phyloP scores from a whole-genome alignment of 2,329 filamentous ascomycete species.

The Colletotrichum coccodes region DNA sequence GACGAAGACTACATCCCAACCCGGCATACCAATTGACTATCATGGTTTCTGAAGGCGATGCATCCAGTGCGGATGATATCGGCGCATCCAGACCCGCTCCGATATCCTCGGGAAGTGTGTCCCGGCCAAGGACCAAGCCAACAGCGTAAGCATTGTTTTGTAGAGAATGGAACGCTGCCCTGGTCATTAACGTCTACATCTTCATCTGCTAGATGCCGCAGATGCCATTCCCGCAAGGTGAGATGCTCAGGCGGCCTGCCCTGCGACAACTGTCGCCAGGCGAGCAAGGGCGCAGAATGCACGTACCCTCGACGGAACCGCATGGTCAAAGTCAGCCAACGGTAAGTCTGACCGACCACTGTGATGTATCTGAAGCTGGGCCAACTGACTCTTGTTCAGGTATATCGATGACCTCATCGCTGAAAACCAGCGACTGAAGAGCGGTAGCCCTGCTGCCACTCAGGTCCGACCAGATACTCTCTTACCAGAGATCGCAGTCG shows the following conservation, averaged over 20 bases:
- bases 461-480: conserved; percentile 13
- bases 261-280: conserved; percentile 44
- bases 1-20: neutral
- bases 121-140: conserved; percentile 28
- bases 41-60: conserved; percentile 22
- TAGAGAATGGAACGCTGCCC: neutral
- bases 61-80: conserved; percentile 21
- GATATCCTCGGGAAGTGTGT: neutral
- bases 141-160: conserved; percentile 29
- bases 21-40: neutral
- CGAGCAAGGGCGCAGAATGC: conserved; percentile 43
- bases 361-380: conserved; percentile 27
- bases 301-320: conserved; percentile 45
- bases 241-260: conserved; percentile 47
- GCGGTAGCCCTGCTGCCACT: neutral
- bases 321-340: conserved; percentile 44
- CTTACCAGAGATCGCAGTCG: conserved; percentile 1
- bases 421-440: conserved; percentile 44
- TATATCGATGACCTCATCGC: conserved; percentile 47
- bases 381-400: conserved; percentile 24
- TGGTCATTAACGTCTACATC: conserved; percentile 36
- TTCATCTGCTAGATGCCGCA: conserved; percentile 38
- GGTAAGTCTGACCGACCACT: conserved; percentile 37
- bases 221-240: conserved; percentile 46
- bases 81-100: neutral